A percentile compares a stretch with the other conserved stretches of the same genome.
These are phyloP conservation scores for Penicillium sp. DNA, from an alignment of 2,329 filamentous ascomycete species.

Conservation along the genomic window DNA sequence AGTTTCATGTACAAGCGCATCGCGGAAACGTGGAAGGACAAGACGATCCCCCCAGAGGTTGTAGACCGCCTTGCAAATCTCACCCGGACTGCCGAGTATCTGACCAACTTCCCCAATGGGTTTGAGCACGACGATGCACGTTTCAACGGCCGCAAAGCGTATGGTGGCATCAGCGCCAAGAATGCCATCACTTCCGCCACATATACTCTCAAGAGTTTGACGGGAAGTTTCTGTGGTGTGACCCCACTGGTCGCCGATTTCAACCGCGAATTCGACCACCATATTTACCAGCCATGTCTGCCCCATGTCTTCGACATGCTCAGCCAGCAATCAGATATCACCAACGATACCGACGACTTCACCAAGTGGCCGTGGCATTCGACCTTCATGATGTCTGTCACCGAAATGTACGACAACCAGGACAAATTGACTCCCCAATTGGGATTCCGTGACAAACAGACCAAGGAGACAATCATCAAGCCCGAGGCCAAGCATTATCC, in stretches of 20 bases:
- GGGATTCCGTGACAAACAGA: slow-evolving; percentile 24
- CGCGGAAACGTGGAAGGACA: slow-evolving; percentile 30
- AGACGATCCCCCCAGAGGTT: slow-evolving; percentile 29
- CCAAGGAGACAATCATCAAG: slow-evolving; percentile 22
- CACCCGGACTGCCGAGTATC: slow-evolving; percentile 24
- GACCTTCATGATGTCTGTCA: slow-evolving; percentile 29
- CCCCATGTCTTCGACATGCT: slow-evolving; percentile 30
- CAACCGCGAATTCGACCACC: slow-evolving; percentile 36
- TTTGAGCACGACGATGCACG: slow-evolving; percentile 20
- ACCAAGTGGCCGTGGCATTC: slow-evolving; percentile 29
- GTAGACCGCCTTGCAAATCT: slow-evolving; percentile 21
- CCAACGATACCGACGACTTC: slow-evolving; percentile 20
- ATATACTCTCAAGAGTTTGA: slow-evolving; percentile 40
- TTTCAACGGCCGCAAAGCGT: slow-evolving; percentile 17
- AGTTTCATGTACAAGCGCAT: slow-evolving; percentile 30
- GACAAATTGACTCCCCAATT: slow-evolving; percentile 21
- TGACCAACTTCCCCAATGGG: slow-evolving; percentile 23
- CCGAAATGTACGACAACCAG: slow-evolving; percentile 26
- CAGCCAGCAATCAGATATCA: slow-evolving; percentile 19
- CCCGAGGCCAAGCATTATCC: slow-evolving; percentile 23
- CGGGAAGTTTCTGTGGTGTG: slow-evolving; percentile 39
- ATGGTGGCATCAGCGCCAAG: slow-evolving; percentile 39
- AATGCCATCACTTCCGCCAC: slow-evolving; percentile 37
- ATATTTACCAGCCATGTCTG: slow-evolving; percentile 42
- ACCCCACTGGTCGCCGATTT: slow-evolving; percentile 38